A percentile compares a stretch with the other conserved stretches of the same genome.
phyloP scores from a whole-genome alignment of 768 basidiomycete genomes.

The Leccinum fibrillosum region DNA sequence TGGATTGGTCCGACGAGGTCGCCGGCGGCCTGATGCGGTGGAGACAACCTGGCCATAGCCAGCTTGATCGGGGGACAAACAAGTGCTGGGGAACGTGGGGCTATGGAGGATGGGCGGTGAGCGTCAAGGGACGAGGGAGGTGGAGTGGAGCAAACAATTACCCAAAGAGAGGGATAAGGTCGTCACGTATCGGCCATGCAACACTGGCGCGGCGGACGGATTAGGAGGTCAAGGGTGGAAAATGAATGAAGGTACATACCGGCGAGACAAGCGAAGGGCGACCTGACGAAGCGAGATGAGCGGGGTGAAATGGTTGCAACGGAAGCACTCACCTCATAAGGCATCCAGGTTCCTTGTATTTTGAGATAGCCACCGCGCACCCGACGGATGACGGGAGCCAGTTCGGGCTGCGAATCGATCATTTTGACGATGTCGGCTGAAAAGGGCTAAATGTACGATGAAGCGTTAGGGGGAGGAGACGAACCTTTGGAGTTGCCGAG shows the following conservation, averaged over 20 bases:
- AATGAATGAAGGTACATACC: conserved; percentile 45
- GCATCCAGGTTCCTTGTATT: conserved; percentile 95
- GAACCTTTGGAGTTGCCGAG: conserved; percentile 87
- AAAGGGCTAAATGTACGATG: conserved; percentile 15
- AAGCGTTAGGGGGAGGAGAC: conserved; percentile 13
- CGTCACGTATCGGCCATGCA: conserved; percentile 84
- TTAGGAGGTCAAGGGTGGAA: conserved; percentile 9
- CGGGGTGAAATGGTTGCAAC: not conserved
- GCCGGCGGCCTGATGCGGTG: conserved; percentile 55
- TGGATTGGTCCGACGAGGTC: conserved; percentile 53
- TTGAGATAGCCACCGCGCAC: conserved; percentile 88
- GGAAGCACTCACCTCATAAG: conserved; percentile 63
- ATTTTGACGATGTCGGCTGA: conserved; percentile 90
- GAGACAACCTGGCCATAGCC: conserved; percentile 84
- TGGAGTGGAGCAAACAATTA: conserved; percentile 31
- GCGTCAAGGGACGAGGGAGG: not conserved
- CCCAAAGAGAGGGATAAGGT: conserved; percentile 88
- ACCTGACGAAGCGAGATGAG: conserved; percentile 46
- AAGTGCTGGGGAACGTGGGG: conserved; percentile 80
- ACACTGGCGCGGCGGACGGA: conserved; percentile 52
- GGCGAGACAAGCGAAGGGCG: conserved; percentile 72
- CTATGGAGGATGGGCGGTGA: conserved; percentile 38
- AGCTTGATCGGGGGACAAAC: conserved; percentile 80
- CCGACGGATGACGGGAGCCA: conserved; percentile 76
- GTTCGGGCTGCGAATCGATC: conserved; percentile 87